phyloP scores from a whole-genome alignment of 345 rosid species.

The Moricandia arvensis region DNA sequence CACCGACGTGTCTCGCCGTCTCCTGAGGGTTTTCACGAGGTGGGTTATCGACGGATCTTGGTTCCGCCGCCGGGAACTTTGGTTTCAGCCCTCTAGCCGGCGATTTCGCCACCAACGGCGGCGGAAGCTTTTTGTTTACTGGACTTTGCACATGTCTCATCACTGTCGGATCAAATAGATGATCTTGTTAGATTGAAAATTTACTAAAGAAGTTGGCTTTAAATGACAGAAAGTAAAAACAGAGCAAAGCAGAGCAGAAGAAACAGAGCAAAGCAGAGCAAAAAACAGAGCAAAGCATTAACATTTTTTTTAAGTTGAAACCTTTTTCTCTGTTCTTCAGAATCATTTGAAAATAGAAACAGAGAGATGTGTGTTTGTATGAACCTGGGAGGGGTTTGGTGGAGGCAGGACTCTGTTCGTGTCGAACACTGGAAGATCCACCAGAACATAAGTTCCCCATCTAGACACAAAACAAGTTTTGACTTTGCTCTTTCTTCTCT shows the following conservation, averaged over 20 bases:
- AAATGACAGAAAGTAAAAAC: background rate
- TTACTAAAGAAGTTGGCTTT: background rate
- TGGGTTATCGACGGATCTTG: background rate
- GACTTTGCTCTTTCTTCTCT: background rate
- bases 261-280: too few species aligned
- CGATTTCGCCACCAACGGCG: slow-evolving; percentile 18
- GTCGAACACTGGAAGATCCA: slow-evolving; percentile 31
- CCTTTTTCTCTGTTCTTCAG: background rate
- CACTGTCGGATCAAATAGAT: background rate
- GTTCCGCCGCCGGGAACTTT: background rate
- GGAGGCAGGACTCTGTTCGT: slow-evolving; percentile 27
- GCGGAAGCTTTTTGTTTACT: slow-evolving; percentile 18
- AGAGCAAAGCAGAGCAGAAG: background rate
- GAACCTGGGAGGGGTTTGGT: slow-evolving; percentile 36
- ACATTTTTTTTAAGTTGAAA: slow-evolving; percentile 5
- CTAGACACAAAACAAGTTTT: slow-evolving; percentile 12
- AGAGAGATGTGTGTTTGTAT: slow-evolving; percentile 11
- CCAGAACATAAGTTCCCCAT: slow-evolving; percentile 37
- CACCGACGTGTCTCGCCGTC: slow-evolving; percentile 10
- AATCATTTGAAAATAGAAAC: background rate
- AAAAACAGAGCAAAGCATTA: slow-evolving; percentile 3
- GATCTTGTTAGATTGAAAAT: background rate
- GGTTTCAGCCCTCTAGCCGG: slow-evolving; percentile 11
- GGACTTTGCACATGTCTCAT: slow-evolving; percentile 5
- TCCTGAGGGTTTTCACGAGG: slow-evolving; percentile 12